These are phyloP conservation scores for Psilocybe tampanensis DNA, from an alignment of 768 basidiomycete species.

Conservation along the genomic window DNA sequence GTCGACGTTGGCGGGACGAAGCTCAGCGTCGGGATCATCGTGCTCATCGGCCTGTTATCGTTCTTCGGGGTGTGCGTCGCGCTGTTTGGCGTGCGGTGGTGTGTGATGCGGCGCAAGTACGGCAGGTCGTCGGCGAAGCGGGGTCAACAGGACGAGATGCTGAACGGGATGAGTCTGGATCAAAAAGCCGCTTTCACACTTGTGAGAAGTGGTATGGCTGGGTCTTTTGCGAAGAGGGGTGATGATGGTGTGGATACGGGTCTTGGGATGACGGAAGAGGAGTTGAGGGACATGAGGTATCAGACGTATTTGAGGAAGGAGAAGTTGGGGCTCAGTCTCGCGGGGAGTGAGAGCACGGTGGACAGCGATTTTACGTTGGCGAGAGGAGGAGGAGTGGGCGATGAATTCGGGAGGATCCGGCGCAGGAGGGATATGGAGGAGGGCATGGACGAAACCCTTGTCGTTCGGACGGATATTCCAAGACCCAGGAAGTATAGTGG, in stretches of 20 bases:
- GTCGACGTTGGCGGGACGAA: conserved; percentile 33
- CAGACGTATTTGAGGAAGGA: not conserved
- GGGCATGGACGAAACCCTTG: not conserved
- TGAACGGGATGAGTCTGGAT: conserved; percentile 10
- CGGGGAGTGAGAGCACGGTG: not conserved
- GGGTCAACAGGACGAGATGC: conserved; percentile 12
- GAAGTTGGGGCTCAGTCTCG: not conserved
- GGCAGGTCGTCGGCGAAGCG: too few relatives aligned
- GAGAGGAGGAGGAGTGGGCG: too few relatives aligned
- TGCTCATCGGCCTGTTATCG: conserved; percentile 58
- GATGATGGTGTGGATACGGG: not conserved
- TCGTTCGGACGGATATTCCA: not conserved
- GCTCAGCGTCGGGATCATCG: conserved; percentile 61
- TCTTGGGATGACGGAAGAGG: not conserved
- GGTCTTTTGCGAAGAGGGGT: not conserved
- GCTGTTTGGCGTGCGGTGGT: conserved; percentile 59
- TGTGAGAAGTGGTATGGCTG: conserved; percentile 26
- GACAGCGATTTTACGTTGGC: not conserved
- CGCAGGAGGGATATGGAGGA: not conserved
- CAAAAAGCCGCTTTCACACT: conserved; percentile 38
- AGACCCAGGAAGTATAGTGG: not conserved
- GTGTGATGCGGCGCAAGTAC: conserved; percentile 42
- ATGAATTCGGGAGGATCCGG: not conserved
- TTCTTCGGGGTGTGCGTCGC: conserved; percentile 58
- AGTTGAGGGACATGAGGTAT: not conserved